Evolutionary conservation across 352 stramenopile genomes (phyloP).

Genomic region (Globisporangium irregulare): DNA sequence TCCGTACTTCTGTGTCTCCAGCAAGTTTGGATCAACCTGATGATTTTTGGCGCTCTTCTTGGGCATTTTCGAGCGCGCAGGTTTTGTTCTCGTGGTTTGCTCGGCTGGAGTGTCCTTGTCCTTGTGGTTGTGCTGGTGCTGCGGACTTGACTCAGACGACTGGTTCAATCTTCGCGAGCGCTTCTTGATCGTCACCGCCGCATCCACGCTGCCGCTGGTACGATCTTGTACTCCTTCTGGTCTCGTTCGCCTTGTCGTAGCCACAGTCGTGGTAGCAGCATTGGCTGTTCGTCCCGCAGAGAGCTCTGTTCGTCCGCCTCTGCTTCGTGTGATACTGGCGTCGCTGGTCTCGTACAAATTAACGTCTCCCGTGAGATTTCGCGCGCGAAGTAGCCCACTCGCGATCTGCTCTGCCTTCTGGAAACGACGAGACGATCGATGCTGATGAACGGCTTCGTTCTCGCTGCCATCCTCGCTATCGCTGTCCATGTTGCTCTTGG

Average conservation of each 20-base stretch:
- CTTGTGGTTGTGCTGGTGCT: neutral
- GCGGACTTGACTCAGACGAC: constrained; percentile 4
- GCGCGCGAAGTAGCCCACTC: neutral
- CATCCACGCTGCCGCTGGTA: neutral
- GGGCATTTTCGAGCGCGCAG: neutral
- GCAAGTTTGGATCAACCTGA: constrained; percentile 13
- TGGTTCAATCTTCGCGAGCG: constrained; percentile 18
- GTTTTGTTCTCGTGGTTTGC: neutral
- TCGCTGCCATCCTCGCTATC: neutral
- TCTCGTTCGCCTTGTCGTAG: neutral
- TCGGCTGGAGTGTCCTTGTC: constrained; percentile 3
- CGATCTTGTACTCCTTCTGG: neutral
- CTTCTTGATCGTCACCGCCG: constrained; percentile 23
- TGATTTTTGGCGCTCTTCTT: neutral
- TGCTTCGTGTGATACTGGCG: constrained; percentile 17
- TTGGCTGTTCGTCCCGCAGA: neutral
- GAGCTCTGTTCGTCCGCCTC: neutral
- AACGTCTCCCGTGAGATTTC: neutral
- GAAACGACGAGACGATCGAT: neutral
- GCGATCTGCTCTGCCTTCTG: constrained; percentile 2
- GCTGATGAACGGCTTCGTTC: neutral
- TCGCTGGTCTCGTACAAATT: constrained; percentile 19
- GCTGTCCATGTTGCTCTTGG: neutral
- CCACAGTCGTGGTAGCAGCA: neutral
- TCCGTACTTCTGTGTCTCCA: constrained; percentile 40